Evolutionary conservation across 192 early-diverging fungal genomes (phyloP).

Genomic region (Lobulomyces angularis): DNA sequence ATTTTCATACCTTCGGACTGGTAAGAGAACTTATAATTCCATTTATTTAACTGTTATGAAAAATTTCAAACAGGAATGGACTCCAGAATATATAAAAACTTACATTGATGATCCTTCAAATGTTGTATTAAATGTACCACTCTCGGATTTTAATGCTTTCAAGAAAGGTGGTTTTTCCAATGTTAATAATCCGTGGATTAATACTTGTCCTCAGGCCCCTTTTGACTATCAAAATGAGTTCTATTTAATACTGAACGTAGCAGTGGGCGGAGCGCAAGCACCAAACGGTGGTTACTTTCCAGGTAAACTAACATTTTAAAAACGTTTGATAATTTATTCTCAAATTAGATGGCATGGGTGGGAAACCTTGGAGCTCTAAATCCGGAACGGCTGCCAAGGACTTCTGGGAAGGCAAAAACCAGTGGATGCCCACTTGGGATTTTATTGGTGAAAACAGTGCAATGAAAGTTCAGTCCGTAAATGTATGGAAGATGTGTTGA

Average conservation of each 20-base stretch:
- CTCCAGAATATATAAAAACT: slow-evolving; percentile 32
- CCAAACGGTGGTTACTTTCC: too few species aligned
- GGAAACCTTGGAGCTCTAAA: slow-evolving; percentile 44
- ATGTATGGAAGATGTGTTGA: too few species aligned
- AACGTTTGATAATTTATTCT: too few species aligned
- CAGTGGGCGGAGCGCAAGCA: slow-evolving; percentile 34
- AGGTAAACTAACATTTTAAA: too few species aligned
- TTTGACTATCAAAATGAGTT: slow-evolving; percentile 45
- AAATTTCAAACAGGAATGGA: slow-evolving; percentile 41
- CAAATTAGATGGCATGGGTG: slow-evolving; percentile 18
- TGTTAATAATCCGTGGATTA: slow-evolving; percentile 40
- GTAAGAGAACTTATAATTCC: too few species aligned
- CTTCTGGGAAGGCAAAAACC: slow-evolving; percentile 34
- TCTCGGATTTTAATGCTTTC: slow-evolving; percentile 35
- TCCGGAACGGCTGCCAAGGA: slow-evolving; percentile 29
- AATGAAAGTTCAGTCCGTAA: too few species aligned
- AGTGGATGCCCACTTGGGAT: slow-evolving; percentile 51
- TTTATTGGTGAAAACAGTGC: too few species aligned
- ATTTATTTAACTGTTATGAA: too few species aligned
- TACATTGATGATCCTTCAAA: slow-evolving; percentile 37
- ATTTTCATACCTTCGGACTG: slow-evolving; percentile 39
- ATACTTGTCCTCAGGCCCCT: slow-evolving; percentile 27
- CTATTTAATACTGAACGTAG: slow-evolving; percentile 44
- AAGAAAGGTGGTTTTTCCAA: slow-evolving; percentile 31
- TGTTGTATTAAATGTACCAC: slow-evolving; percentile 34